These are phyloP conservation scores for Triadica sebifera DNA, from an alignment of 345 rosid species.

Conservation along the genomic window DNA sequence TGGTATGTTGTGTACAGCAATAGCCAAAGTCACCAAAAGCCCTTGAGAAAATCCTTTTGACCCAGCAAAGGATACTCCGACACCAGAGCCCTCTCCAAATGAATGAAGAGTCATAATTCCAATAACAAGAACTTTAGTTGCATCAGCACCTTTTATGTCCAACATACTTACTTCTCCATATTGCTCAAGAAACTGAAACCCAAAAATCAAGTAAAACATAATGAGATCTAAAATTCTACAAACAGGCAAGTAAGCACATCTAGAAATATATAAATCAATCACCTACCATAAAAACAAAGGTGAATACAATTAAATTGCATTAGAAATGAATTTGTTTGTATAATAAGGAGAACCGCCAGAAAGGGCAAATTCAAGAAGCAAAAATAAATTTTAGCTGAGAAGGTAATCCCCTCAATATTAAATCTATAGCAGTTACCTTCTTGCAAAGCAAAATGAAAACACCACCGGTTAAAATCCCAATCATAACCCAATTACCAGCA, in stretches of 20 bases:
- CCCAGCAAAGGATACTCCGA: conserved; percentile 99
- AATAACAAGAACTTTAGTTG: conserved; percentile 85
- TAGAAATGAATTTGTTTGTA: neutral
- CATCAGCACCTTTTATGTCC: conserved; percentile 98
- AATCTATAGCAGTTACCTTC: conserved; percentile 51
- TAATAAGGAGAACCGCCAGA: neutral
- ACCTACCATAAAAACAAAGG: neutral
- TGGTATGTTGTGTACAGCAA: conserved; percentile 96
- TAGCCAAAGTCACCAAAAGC: conserved; percentile 93
- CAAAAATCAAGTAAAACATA: conserved; percentile 2
- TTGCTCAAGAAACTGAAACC: conserved; percentile 80
- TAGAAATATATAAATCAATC: neutral
- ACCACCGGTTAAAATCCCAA: conserved; percentile 86
- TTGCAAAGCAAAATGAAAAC: conserved; percentile 89
- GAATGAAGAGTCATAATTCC: conserved; percentile 99
- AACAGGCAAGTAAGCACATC: neutral
- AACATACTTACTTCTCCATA: conserved; percentile 98
- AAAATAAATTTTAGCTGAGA: neutral
- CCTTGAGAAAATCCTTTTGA: conserved; percentile 97
- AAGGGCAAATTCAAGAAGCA: conserved; percentile 3
- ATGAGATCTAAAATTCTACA: neutral
- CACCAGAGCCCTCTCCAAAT: conserved; percentile 98
- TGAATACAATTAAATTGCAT: neutral
- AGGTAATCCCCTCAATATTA: conserved; percentile 3
- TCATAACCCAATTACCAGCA: conserved; percentile 82